These are phyloP conservation scores for Astrocystis sublimbata DNA, from an alignment of 495 filamentous ascomycete species.

Conservation along the genomic window DNA sequence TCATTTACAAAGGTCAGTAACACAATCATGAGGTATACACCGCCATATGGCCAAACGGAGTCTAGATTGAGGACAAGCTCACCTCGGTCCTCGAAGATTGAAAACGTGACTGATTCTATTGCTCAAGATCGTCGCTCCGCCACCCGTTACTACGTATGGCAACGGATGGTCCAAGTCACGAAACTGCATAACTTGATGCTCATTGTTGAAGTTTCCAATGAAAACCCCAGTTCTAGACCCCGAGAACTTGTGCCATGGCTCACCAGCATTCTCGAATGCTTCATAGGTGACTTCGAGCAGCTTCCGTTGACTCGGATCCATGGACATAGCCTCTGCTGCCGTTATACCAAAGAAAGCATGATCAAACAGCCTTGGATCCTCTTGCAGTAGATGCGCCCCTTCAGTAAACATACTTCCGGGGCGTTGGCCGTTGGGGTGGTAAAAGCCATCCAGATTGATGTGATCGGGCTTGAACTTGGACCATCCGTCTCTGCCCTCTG, in stretches of 20 bases:
- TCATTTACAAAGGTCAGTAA: not conserved
- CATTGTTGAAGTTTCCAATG: constrained; percentile 39
- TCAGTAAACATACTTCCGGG: constrained; percentile 38
- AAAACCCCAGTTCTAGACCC: constrained; percentile 47
- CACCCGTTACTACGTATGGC: constrained; percentile 38
- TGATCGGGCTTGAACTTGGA: too few relatives aligned
- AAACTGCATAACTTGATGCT: constrained; percentile 32
- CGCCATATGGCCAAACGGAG: not conserved
- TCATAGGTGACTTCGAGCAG: constrained; percentile 55
- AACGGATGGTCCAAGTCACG: constrained; percentile 35
- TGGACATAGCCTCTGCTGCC: constrained; percentile 44
- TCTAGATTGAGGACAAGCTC: constrained; percentile 64
- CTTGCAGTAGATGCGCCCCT: constrained; percentile 53
- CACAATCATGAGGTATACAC: not conserved
- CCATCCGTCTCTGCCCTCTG: not conserved
- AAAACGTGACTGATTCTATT: constrained; percentile 57
- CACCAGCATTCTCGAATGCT: constrained; percentile 50
- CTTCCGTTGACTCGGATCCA: constrained; percentile 58
- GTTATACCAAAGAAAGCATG: constrained; percentile 51
- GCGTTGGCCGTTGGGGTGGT: constrained; percentile 55
- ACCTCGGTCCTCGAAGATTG: constrained; percentile 53
- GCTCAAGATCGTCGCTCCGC: constrained; percentile 46
- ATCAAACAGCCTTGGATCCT: constrained; percentile 48
- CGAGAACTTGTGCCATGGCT: constrained; percentile 37
- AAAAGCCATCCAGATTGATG: constrained; percentile 60